Base-by-base conservation (phyloP, 2,329 filamentous ascomycete species). In the Sphaceloma murrayae region DNA sequence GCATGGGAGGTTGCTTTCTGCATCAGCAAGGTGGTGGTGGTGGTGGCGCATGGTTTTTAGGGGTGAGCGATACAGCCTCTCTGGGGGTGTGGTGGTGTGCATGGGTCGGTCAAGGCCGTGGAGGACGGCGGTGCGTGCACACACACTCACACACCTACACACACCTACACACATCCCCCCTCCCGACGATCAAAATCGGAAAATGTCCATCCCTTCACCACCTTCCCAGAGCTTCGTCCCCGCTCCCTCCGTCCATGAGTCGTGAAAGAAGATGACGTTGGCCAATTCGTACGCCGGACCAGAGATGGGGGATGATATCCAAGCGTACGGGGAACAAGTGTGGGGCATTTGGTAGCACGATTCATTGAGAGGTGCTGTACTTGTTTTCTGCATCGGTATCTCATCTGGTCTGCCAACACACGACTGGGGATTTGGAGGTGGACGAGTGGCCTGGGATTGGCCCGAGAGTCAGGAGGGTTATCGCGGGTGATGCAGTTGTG, bases 351-450 rank as follows among this genome's bases (percentile, higher is more conserved):
- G n/a, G n/a, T n/a, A n/a, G n/a, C n/a, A n/a, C n/a, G n/a, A n/a
- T n/a, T n/a, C n/a, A n/a, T n/a, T n/a, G n/a, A n/a, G n/a, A n/a
- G n/a, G n/a, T n/a, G n/a, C n/a, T n/a, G n/a, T n/a, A n/a, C n/a
- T n/a, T n/a, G n/a, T n/a, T n/a, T n/a, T n/a, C n/a, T 40, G 36
- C 36, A 16, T 17, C 36, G 36, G 36, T 26, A 40, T 27, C 19
- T 40, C 36, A 40, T 40, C 14, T 40, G 36, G 18, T 29, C 16
- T 16, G 36, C 36, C 36, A 40, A 24, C 36, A 40, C 36, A 40
- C 29, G 21, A 14, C 22, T 22, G 3, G 22, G 10, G 13, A 22
- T 8, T 8, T 9, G 21, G 18, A 26, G n/a, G n/a, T 22, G 19
- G 36, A 14, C 36, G 36, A 40, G 36, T n/a, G n/a, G n/a, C 8